Conservation (phyloP, 2,329 filamentous ascomycete species). For the Pseudogymnoascus sp. region DNA sequence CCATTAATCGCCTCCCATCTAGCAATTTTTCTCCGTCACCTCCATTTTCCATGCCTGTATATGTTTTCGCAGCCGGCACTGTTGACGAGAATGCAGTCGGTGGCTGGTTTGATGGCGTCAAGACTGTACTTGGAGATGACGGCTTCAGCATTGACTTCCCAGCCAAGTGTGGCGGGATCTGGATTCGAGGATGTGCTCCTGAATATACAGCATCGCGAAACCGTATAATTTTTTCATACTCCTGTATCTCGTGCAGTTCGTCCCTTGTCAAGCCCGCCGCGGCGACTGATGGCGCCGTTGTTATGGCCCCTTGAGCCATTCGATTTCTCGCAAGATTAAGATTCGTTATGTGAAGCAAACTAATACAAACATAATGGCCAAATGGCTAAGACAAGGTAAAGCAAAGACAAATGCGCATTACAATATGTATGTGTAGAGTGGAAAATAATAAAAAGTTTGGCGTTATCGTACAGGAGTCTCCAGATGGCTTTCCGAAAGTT, state of each 20-base stretch:
- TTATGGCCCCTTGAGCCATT: constrained; percentile 31
- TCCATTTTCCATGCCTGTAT: constrained; percentile 11
- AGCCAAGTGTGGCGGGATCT: constrained; percentile 38
- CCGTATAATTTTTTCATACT: constrained; percentile 72
- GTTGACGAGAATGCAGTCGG: constrained; percentile 14
- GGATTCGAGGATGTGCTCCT: constrained; percentile 61
- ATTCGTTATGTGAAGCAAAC: constrained; percentile 2
- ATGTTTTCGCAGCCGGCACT: constrained; percentile 20
- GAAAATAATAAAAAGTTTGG: not conserved
- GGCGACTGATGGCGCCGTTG: constrained; percentile 23
- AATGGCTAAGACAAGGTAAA: constrained; percentile 1
- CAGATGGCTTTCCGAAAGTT: not conserved
- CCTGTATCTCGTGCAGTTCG: constrained; percentile 49
- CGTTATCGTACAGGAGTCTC: not conserved
- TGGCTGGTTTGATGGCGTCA: constrained; percentile 19
- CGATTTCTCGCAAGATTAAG: constrained; percentile 14
- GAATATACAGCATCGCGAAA: constrained; percentile 75
- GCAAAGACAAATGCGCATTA: not conserved
- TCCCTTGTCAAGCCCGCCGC: constrained; percentile 32
- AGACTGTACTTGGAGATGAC: constrained; percentile 10
- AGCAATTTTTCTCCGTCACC: not conserved
- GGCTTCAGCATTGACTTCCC: constrained; percentile 17
- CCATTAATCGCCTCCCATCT: not conserved
- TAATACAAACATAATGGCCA: constrained; percentile 4
- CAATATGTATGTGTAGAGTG: not conserved